These are phyloP conservation scores for Tripterygium wilfordii DNA, from an alignment of 177 flowering plant species.

Conservation along the genomic window DNA sequence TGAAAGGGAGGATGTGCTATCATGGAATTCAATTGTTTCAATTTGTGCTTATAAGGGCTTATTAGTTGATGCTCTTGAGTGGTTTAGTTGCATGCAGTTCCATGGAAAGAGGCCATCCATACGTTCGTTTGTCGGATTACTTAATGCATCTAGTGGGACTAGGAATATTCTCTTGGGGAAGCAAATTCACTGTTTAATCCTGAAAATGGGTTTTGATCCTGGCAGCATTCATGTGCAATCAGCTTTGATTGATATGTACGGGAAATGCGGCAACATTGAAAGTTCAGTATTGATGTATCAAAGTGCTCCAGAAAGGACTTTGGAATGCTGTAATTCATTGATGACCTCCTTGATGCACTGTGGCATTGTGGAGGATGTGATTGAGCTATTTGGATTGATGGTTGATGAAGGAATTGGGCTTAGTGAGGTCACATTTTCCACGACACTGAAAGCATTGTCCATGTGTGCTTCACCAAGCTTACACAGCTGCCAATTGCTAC, in stretches of 20 bases:
- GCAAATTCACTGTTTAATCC: conserved; percentile 48
- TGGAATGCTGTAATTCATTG: conserved; percentile 59
- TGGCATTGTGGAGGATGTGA: conserved; percentile 39
- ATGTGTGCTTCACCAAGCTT: conserved; percentile 23
- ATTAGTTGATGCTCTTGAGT: conserved; percentile 34
- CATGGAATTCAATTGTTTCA: conserved; percentile 73
- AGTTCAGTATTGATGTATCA: conserved; percentile 41
- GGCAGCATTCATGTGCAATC: conserved; percentile 49
- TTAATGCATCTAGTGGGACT: conserved; percentile 39
- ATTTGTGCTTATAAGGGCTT: conserved; percentile 37
- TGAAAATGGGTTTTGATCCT: conserved; percentile 51
- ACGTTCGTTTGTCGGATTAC: conserved; percentile 49
- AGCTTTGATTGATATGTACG: conserved; percentile 76
- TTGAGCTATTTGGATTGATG: conserved; percentile 61
- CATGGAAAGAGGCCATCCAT: conserved; percentile 63
- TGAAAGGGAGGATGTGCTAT: conserved; percentile 44
- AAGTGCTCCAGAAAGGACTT: conserved; percentile 21
- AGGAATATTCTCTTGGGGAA: conserved; percentile 39
- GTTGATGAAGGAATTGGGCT: conserved; percentile 48
- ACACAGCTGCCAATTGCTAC: conserved; percentile 36
- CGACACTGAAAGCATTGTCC: conserved; percentile 53
- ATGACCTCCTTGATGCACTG: conserved; percentile 58
- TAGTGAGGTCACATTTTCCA: conserved; percentile 56
- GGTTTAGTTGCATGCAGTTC: conserved; percentile 44
- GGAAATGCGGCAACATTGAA: conserved; percentile 54